phyloP scores from a whole-genome alignment of 2,329 filamentous ascomycete species.

The Alternaria gansuensis region DNA sequence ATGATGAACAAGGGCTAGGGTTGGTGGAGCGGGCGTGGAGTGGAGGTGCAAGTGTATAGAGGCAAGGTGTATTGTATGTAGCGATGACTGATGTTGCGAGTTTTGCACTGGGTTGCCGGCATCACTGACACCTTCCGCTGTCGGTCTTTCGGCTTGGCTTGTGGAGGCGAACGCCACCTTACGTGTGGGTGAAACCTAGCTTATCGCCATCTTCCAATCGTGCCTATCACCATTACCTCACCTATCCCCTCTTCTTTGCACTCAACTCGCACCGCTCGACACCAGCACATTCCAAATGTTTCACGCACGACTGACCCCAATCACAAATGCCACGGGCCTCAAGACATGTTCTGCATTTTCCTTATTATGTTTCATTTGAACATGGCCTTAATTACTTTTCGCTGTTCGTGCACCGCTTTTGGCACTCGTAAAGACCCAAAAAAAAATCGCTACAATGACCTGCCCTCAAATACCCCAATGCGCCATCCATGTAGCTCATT shows the following conservation, averaged over 20 bases:
- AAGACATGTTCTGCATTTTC: neutral
- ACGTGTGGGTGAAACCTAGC: slow-evolving; percentile 21
- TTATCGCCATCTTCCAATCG: slow-evolving; percentile 14
- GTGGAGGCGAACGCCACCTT: slow-evolving; percentile 28
- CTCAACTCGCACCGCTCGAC: neutral
- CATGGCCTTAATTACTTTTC: neutral
- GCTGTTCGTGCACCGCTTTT: neutral
- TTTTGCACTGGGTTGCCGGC: slow-evolving; percentile 20
- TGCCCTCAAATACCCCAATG: neutral
- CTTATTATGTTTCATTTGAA: neutral
- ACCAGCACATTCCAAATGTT: neutral
- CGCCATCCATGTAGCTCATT: slow-evolving; percentile 6
- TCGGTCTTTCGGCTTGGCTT: slow-evolving; percentile 10
- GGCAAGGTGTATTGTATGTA: slow-evolving; percentile 5
- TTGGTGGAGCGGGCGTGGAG: neutral
- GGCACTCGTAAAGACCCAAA: neutral
- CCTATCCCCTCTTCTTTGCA: neutral
- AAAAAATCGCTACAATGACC: neutral
- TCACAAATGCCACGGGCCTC: neutral
- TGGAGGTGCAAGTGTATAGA: neutral
- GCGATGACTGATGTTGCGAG: slow-evolving; percentile 8
- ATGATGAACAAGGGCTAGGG: neutral
- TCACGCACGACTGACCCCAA: neutral
- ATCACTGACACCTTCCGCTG: slow-evolving; percentile 18
- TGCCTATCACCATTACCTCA: slow-evolving; percentile 1